A percentile compares a stretch with the other conserved stretches of the same genome.
phyloP scores from a whole-genome alignment of 306 rosid species.

The Hippophae gyantsensis region DNA sequence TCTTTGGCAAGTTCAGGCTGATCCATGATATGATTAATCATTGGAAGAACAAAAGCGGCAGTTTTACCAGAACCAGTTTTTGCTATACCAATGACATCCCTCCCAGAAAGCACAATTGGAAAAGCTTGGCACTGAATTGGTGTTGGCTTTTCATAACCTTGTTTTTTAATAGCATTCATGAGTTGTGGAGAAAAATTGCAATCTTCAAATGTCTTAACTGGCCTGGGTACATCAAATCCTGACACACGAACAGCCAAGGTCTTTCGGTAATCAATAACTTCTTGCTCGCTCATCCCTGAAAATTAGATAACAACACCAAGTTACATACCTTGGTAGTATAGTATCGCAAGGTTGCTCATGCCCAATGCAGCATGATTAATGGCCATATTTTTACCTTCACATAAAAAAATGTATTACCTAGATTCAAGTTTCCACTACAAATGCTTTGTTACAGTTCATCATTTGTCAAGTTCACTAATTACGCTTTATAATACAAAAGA shows the following conservation, averaged over 20 bases:
- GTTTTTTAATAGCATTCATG: slow-evolving; percentile 80
- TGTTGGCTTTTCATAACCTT: slow-evolving; percentile 88
- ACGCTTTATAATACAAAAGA: neutral
- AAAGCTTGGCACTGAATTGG: slow-evolving; percentile 89
- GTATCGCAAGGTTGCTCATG: neutral
- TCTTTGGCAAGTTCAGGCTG: slow-evolving; percentile 97
- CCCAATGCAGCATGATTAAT: neutral
- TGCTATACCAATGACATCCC: slow-evolving; percentile 90
- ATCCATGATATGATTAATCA: slow-evolving; percentile 94
- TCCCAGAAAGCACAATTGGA: slow-evolving; percentile 79
- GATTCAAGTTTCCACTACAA: neutral
- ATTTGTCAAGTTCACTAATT: neutral
- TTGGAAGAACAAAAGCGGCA: slow-evolving; percentile 97
- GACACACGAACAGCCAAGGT: slow-evolving; percentile 86
- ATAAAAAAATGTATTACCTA: neutral
- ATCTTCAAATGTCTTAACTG: slow-evolving; percentile 74
- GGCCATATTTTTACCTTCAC: neutral
- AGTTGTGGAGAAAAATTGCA: slow-evolving; percentile 66
- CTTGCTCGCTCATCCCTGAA: slow-evolving; percentile 85
- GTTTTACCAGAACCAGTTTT: slow-evolving; percentile 99
- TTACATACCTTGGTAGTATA: neutral
- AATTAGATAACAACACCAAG: slow-evolving; percentile 10
- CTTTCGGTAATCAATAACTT: slow-evolving; percentile 61
- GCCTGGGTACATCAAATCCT: slow-evolving; percentile 90
- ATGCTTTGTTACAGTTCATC: neutral